A percentile compares a stretch with the other conserved stretches of the same genome.
Evolutionary conservation across 305 asterid species (phyloP).

Genomic region (Rubia balearica): DNA sequence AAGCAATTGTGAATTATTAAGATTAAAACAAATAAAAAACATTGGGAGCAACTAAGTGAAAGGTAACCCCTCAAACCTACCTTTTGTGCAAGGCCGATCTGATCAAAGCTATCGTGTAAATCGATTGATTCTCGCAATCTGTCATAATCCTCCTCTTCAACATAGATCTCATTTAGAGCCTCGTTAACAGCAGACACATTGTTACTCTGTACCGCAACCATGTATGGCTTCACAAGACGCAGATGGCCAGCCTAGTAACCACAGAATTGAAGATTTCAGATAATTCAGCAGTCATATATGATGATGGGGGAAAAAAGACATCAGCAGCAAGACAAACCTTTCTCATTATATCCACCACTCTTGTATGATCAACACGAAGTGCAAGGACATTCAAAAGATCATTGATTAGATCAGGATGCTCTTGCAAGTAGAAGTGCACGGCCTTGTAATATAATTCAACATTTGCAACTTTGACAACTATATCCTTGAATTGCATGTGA

Average conservation of each 20-base stretch:
- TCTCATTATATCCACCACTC: slow-evolving; percentile 98
- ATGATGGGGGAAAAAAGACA: not conserved
- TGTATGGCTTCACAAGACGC: slow-evolving; percentile 92
- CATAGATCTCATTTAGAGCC: slow-evolving; percentile 92
- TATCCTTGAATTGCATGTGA: slow-evolving; percentile 98
- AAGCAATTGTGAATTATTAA: slow-evolving; percentile 4
- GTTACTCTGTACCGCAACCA: slow-evolving; percentile 99
- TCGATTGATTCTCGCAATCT: slow-evolving; percentile 94
- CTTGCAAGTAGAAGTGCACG: slow-evolving; percentile 96
- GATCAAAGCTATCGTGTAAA: slow-evolving; percentile 91
- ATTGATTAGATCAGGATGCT: slow-evolving; percentile 95
- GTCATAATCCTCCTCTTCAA: slow-evolving; percentile 97
- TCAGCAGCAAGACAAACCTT: slow-evolving; percentile 50
- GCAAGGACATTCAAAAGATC: slow-evolving; percentile 97
- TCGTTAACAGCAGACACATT: slow-evolving; percentile 98
- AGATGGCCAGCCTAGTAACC: slow-evolving; percentile 77
- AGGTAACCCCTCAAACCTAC: slow-evolving; percentile 50
- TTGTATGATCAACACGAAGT: slow-evolving; percentile 91
- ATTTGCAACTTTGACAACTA: slow-evolving; percentile 92
- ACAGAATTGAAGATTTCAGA: slow-evolving; percentile 21
- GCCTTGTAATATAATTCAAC: slow-evolving; percentile 99
- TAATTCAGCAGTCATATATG: not conserved
- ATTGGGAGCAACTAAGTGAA: slow-evolving; percentile 5
- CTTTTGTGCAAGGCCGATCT: slow-evolving; percentile 98
- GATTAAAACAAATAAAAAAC: slow-evolving; percentile 14